These are phyloP conservation scores for Hemileccinum rubropunctum DNA, from an alignment of 768 basidiomycete species.

Conservation along the genomic window DNA sequence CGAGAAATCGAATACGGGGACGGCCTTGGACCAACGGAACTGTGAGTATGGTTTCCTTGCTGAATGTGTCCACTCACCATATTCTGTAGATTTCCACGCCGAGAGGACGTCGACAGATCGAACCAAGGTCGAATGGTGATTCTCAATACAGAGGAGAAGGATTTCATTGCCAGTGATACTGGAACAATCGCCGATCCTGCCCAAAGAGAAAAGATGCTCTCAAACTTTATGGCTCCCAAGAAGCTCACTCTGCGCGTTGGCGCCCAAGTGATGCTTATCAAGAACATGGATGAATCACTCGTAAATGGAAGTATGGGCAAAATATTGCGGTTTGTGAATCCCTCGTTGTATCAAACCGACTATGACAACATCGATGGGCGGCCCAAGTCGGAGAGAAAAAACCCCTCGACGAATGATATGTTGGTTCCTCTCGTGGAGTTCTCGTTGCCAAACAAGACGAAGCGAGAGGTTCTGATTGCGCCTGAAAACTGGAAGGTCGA, in stretches of 20 bases:
- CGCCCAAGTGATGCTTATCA: slow-evolving; percentile 94
- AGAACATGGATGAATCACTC: slow-evolving; percentile 86
- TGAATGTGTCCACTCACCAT: neutral
- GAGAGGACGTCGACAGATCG: slow-evolving; percentile 88
- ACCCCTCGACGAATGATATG: slow-evolving; percentile 30
- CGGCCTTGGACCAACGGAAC: slow-evolving; percentile 84
- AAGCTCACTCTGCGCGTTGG: slow-evolving; percentile 67
- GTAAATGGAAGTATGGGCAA: slow-evolving; percentile 96
- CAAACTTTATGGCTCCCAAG: slow-evolving; percentile 88
- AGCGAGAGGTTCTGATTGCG: slow-evolving; percentile 53
- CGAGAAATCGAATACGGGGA: slow-evolving; percentile 75
- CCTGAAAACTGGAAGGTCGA: slow-evolving; percentile 87
- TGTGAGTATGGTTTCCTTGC: slow-evolving; percentile 49
- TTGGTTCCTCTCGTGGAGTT: slow-evolving; percentile 80
- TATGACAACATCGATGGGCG: slow-evolving; percentile 36
- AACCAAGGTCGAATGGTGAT: slow-evolving; percentile 67
- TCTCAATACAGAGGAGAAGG: slow-evolving; percentile 51
- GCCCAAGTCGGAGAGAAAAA: slow-evolving; percentile 33
- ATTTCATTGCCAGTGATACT: slow-evolving; percentile 60
- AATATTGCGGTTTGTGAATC: slow-evolving; percentile 70
- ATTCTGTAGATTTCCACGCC: slow-evolving; percentile 74
- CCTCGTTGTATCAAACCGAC: slow-evolving; percentile 43
- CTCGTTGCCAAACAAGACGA: slow-evolving; percentile 53
- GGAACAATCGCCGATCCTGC: slow-evolving; percentile 51
- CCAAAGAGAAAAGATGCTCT: slow-evolving; percentile 74